phyloP scores from a whole-genome alignment of 169 alveolate genomes.

The Eimeria necatrix region DNA sequence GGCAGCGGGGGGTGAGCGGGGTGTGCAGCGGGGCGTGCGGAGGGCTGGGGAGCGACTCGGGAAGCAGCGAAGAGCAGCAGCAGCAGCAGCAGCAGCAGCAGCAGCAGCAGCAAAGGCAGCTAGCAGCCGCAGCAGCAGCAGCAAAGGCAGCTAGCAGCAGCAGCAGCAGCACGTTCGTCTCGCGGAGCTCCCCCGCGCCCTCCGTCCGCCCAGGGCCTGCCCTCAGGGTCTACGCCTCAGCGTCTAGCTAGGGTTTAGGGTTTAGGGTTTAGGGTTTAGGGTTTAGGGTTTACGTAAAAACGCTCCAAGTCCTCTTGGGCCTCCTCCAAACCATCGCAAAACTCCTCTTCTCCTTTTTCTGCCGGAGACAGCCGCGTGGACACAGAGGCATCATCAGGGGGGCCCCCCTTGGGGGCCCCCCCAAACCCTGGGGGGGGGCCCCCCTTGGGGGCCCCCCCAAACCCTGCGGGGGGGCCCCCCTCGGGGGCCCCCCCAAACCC shows the following conservation, averaged over 20 bases:
- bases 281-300: neutral
- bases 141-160: neutral
- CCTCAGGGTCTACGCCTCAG: no score
- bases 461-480: neutral
- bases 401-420: neutral
- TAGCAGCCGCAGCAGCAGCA: no score
- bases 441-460: neutral
- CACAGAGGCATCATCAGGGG: conserved; percentile 36
- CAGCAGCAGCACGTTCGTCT: conserved; percentile 1
- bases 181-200: neutral
- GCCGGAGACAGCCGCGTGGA: conserved; percentile 10
- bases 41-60: neutral
- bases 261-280: no score
- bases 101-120: no score
- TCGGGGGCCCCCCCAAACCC: no score
- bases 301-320: conserved; percentile 59
- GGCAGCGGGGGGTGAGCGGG: neutral
- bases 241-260: no score
- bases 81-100: neutral
- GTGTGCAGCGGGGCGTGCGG: no score
- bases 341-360: conserved; percentile 1
- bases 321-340: conserved; percentile 39
- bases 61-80: no score
- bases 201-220: neutral
- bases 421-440: neutral